Conservation (phyloP, 768 basidiomycete species). For the Lactarius trivialis region DNA sequence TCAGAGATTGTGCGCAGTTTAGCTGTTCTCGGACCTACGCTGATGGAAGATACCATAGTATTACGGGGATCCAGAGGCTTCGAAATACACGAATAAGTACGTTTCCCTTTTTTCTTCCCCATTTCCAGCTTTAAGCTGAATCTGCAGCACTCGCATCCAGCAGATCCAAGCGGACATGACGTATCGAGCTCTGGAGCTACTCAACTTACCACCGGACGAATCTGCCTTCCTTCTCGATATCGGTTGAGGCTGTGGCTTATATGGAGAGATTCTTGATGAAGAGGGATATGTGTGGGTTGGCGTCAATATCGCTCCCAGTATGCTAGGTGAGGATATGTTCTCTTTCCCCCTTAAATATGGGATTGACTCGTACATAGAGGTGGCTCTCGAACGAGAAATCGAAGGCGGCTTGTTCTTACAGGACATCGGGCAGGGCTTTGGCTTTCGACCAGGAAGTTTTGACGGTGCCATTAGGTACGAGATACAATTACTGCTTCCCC, state of each 20-base stretch:
- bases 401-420: conserved; percentile 95
- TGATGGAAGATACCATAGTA: conserved; percentile 50
- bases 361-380: conserved; percentile 47
- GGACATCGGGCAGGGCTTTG: conserved; percentile 97
- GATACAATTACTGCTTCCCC: neutral
- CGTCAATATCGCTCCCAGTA: conserved; percentile 91
- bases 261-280: conserved; percentile 93
- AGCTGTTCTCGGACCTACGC: neutral
- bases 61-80: conserved; percentile 91
- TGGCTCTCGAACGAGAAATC: conserved; percentile 90
- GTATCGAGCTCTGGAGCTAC: conserved; percentile 85
- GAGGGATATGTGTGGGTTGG: no score
- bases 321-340: conserved; percentile 65
- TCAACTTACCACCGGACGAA: conserved; percentile 72
- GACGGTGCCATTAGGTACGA: conserved; percentile 92
- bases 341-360: neutral
- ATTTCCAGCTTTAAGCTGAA: no score
- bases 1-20: conserved; percentile 60
- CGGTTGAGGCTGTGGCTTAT: conserved; percentile 96
- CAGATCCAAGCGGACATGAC: no score
- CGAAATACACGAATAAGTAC: no score
- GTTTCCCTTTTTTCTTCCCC: no score
- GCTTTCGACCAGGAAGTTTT: no score
- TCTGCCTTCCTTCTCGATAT: conserved; percentile 89
- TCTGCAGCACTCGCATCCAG: no score